These are phyloP conservation scores for Sequoia sempervirens DNA, from an alignment of 75 land plant species.

Conservation along the genomic window DNA sequence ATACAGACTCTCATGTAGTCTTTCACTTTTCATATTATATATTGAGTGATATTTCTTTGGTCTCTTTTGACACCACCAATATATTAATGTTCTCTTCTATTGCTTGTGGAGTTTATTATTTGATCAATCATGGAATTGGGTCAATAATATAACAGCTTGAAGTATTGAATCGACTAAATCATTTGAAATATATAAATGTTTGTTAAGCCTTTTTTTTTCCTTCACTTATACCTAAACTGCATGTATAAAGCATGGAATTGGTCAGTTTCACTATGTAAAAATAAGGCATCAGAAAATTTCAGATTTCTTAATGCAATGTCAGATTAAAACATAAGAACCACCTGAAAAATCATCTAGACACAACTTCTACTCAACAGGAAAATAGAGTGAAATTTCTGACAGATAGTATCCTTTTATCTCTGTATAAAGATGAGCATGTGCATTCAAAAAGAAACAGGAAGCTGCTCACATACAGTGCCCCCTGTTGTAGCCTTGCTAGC, in stretches of 20 bases:
- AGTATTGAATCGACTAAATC: neutral
- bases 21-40: no score
- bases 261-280: neutral
- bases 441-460: neutral
- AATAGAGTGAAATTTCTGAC: neutral
- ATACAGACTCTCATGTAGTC: no score
- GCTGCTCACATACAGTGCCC: constrained; percentile 61
- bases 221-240: neutral
- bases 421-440: neutral
- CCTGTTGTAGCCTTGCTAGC: constrained; percentile 84
- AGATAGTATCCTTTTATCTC: neutral
- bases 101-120: no score
- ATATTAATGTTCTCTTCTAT: no score
- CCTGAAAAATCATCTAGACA: neutral
- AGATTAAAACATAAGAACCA: neutral
- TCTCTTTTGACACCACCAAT: no score
- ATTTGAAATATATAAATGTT: neutral
- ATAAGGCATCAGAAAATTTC: neutral
- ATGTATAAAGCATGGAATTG: neutral
- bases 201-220: neutral
- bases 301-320: neutral
- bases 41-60: no score
- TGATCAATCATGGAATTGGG: no score
- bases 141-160: no score
- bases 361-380: neutral